Evolutionary conservation across 1,139 yeast species (phyloP).

Genomic region (Hyphopichia wangnamkhiaoensis): DNA sequence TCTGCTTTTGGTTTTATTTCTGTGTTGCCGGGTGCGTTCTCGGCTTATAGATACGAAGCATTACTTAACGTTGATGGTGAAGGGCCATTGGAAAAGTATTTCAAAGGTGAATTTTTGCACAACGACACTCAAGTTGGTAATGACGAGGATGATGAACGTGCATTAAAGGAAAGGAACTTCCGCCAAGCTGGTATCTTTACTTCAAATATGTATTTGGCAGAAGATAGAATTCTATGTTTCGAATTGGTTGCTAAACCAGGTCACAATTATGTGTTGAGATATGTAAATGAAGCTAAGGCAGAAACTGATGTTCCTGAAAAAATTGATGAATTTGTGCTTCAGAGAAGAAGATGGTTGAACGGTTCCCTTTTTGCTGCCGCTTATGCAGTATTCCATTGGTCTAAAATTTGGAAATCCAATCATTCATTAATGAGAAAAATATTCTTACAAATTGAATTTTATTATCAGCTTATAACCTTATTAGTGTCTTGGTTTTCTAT

Average conservation of each 20-base stretch:
- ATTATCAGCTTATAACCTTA: constrained; percentile 66
- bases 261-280: constrained; percentile 63
- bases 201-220: constrained; percentile 83
- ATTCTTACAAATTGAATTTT: constrained; percentile 65
- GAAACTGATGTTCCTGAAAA: constrained; percentile 83
- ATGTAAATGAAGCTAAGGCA: constrained; percentile 75
- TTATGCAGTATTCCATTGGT: constrained; percentile 72
- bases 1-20: constrained; percentile 80
- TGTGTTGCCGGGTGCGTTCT: constrained; percentile 83
- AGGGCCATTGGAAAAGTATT: constrained; percentile 77
- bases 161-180: constrained; percentile 43
- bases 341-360: constrained; percentile 82
- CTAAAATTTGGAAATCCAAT: constrained; percentile 66
- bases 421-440: constrained; percentile 65
- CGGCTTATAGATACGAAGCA: constrained; percentile 79
- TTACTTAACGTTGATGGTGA: constrained; percentile 61
- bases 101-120: constrained; percentile 76
- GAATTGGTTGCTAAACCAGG: constrained; percentile 74
- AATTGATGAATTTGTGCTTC: constrained; percentile 71
- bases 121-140: constrained; percentile 38
- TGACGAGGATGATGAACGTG: constrained; percentile 45
- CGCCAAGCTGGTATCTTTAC: constrained; percentile 68
- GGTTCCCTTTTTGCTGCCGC: constrained; percentile 85
- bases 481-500: constrained; percentile 79
- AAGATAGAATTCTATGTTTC: constrained; percentile 79